phyloP scores from a whole-genome alignment of 2,329 filamentous ascomycete species.

The Trichoderma koningii region DNA sequence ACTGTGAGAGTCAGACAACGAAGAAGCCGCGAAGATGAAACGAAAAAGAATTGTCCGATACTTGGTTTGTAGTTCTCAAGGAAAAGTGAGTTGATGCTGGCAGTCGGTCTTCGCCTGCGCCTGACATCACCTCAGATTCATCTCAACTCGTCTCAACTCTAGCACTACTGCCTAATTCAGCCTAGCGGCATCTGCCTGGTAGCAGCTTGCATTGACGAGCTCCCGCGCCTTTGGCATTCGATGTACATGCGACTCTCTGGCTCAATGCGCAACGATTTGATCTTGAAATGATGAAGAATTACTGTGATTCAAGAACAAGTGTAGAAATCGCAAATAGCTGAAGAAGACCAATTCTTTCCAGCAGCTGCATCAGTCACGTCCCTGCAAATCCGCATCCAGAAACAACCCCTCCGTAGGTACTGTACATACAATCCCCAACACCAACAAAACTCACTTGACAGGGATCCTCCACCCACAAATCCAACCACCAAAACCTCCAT shows the following conservation, averaged over 20 bases:
- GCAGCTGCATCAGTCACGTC: neutral
- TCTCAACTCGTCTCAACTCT: neutral
- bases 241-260: no score
- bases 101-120: neutral
- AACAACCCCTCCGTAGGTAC: neutral
- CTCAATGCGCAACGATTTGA: neutral
- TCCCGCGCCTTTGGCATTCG: neutral
- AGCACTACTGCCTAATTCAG: neutral
- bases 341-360: neutral
- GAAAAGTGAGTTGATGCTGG: neutral
- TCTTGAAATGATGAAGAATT: neutral
- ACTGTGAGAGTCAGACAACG: neutral
- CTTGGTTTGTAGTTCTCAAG: no score
- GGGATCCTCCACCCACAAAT: conserved; percentile 1
- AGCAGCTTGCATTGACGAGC: neutral
- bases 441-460: no score
- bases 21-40: neutral
- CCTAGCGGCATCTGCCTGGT: neutral
- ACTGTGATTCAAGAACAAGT: neutral
- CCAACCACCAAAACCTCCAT: conserved; percentile 20
- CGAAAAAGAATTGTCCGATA: neutral
- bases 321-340: neutral
- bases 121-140: neutral
- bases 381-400: neutral
- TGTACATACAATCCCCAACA: neutral